These are phyloP conservation scores for Abrus precatorius DNA, from an alignment of 306 rosid species.

Conservation along the genomic window DNA sequence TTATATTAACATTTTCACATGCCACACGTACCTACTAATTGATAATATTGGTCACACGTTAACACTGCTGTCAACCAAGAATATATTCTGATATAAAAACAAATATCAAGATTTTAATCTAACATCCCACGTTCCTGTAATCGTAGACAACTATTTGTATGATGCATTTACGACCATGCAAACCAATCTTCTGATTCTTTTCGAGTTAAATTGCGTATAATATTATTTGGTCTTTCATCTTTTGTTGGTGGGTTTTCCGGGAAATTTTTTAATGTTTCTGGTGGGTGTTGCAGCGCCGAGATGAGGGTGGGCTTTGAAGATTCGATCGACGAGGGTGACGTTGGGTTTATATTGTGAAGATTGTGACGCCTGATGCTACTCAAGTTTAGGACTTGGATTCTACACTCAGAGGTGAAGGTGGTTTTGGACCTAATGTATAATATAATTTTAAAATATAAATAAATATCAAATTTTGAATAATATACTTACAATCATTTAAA, in stretches of 20 bases:
- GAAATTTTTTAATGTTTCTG: background rate
- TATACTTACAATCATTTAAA: too few relatives aligned
- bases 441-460: too few relatives aligned
- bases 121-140: slow-evolving; percentile 13
- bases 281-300: slow-evolving; percentile 58
- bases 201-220: background rate
- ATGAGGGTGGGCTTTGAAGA: slow-evolving; percentile 74
- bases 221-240: background rate
- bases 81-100: background rate
- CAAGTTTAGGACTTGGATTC: slow-evolving; percentile 74
- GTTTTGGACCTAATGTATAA: slow-evolving; percentile 65
- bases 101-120: background rate
- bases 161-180: slow-evolving; percentile 6
- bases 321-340: slow-evolving; percentile 74
- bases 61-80: background rate
- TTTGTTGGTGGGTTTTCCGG: background rate
- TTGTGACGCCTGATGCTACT: slow-evolving; percentile 61
- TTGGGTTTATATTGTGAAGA: slow-evolving; percentile 73
- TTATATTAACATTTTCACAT: slow-evolving; percentile 1
- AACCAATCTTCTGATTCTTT: slow-evolving; percentile 16
- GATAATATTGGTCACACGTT: slow-evolving; percentile 15
- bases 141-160: background rate
- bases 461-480: too few relatives aligned
- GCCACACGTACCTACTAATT: slow-evolving; percentile 23
- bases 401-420: slow-evolving; percentile 70